Percentiles rank a stretch among this genome's conserved stretches.
Conservation (phyloP, 140 eudicot species). For the Stevia rebaudiana region DNA sequence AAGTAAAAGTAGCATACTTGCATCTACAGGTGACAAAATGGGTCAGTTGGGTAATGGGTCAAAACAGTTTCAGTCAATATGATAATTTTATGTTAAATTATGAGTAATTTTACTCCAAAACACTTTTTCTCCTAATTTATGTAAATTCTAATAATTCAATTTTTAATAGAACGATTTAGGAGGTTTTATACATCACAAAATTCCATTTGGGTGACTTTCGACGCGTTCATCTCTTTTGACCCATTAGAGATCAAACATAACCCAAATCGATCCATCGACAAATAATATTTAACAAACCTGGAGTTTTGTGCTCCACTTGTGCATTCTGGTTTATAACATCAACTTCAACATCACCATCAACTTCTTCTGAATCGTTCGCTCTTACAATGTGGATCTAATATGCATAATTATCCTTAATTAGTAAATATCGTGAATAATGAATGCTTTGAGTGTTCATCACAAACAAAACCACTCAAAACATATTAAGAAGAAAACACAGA, state of each 20-base stretch:
- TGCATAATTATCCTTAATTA: not conserved
- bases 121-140: not conserved
- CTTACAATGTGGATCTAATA: constrained; percentile 54
- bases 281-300: constrained; percentile 34
- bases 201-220: not conserved
- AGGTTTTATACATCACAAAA: not conserved
- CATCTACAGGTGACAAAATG: not conserved
- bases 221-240: not conserved
- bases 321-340: constrained; percentile 33
- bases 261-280: not conserved
- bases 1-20: not conserved
- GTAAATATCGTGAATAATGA: not conserved
- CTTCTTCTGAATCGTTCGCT: constrained; percentile 43
- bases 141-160: not conserved
- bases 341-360: constrained; percentile 51
- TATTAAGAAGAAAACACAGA: not conserved
- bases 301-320: constrained; percentile 23
- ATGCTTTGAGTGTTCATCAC: not conserved
- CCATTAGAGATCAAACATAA: not conserved
- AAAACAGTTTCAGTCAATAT: not conserved
- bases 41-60: not conserved
- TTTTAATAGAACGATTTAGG: not conserved
- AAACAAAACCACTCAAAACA: not conserved
- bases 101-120: not conserved
- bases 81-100: not conserved